Evolutionary conservation across 495 filamentous ascomycete species (phyloP).

Genomic region (Penicillium argentinense): DNA sequence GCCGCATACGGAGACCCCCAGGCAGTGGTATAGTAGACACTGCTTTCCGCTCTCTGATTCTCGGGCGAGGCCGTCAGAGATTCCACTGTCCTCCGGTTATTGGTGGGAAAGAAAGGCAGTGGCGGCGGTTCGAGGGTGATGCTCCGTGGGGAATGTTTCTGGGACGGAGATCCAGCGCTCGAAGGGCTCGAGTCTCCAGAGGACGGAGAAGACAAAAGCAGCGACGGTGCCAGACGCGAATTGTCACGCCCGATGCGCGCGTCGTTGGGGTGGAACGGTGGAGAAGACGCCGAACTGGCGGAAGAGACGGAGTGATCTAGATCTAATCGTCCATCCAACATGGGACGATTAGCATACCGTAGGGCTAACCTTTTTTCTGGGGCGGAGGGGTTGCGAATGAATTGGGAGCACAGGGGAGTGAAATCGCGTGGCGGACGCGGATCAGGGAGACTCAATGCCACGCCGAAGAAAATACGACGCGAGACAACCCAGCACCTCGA

Average conservation of each 20-base stretch:
- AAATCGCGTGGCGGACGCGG: conserved; percentile 24
- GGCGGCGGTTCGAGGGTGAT: conserved; percentile 33
- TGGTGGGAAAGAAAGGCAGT: conserved; percentile 35
- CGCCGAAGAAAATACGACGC: background rate
- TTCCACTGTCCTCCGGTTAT: conserved; percentile 33
- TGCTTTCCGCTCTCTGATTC: conserved; percentile 43
- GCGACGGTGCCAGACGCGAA: conserved; percentile 32
- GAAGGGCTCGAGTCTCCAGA: conserved; percentile 42
- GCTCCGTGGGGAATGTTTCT: conserved; percentile 29
- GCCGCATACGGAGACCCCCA: conserved; percentile 75
- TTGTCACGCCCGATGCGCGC: conserved; percentile 31
- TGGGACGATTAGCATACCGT: conserved; percentile 15
- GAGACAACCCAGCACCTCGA: no score
- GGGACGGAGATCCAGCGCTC: conserved; percentile 37
- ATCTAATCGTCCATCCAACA: conserved; percentile 30
- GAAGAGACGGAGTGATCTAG: conserved; percentile 42
- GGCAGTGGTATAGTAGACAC: conserved; percentile 61
- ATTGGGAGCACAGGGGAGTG: conserved; percentile 8
- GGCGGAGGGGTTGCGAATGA: conserved; percentile 14
- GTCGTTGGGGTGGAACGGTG: conserved; percentile 33
- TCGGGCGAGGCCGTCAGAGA: conserved; percentile 45
- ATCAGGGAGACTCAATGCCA: conserved; percentile 12
- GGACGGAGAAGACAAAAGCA: conserved; percentile 34
- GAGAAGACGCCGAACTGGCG: conserved; percentile 41
- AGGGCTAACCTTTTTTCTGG: background rate